Percentiles rank a stretch among this genome's conserved stretches.
Conservation (phyloP, 2,329 filamentous ascomycete species). For the Aureobasidium pullulans region DNA sequence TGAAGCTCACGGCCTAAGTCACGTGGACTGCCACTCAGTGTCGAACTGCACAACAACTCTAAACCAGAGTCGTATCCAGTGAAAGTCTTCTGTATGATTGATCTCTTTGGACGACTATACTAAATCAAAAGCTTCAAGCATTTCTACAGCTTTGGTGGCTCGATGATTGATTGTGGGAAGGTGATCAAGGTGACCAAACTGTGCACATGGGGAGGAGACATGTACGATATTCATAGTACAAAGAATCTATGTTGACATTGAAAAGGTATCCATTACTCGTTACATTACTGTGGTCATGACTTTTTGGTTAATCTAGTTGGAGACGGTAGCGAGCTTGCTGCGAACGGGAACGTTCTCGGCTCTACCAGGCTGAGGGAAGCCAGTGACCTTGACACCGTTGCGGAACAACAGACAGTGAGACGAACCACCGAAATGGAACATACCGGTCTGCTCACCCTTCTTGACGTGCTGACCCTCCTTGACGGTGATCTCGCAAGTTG, state of each 20-base stretch:
- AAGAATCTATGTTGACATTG: neutral
- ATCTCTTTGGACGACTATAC: too few species aligned
- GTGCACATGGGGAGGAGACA: too few species aligned
- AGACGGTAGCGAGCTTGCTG: constrained; percentile 8
- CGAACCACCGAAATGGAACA: constrained; percentile 76
- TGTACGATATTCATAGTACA: too few species aligned
- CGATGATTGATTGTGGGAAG: too few species aligned
- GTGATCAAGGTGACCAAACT: too few species aligned
- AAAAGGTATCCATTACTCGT: neutral
- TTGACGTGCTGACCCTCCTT: constrained; percentile 56
- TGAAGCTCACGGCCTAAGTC: too few species aligned
- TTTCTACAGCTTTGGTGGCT: too few species aligned
- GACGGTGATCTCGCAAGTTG: constrained; percentile 62
- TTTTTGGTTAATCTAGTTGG: neutral
- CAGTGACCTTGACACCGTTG: constrained; percentile 42
- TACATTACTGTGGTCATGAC: neutral
- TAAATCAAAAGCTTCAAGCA: too few species aligned
- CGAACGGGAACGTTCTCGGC: constrained; percentile 31
- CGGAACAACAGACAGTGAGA: constrained; percentile 63
- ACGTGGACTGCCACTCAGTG: too few species aligned
- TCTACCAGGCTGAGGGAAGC: constrained; percentile 26
- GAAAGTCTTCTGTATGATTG: too few species aligned
- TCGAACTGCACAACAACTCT: too few species aligned
- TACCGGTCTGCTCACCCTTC: constrained; percentile 66
- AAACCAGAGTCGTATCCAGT: too few species aligned